Evolutionary conservation across 371 early-diverging fungal species (phyloP), one percentile per base, ranked within the genome.

Genomic region (Fennellomyces sp.): DNA sequence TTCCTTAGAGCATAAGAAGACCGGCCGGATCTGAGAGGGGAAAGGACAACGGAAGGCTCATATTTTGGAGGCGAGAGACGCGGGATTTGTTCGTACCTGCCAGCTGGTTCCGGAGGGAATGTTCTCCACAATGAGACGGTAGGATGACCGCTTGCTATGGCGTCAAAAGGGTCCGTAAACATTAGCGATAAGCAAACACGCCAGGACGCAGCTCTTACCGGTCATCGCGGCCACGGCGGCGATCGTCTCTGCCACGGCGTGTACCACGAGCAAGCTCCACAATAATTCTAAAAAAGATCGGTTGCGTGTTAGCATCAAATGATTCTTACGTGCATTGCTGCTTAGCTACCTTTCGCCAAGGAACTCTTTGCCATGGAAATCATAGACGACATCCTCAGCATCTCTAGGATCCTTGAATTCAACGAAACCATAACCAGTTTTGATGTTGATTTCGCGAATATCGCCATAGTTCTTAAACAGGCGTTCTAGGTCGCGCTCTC

Each of bases 321-420:
- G 45, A 23, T 21, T 45, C 23, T 25, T 15, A 23, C 1, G 21
- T 15, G 21, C 17, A 45, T 21, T 21, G n/a, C 1, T 21, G 26
- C n/a, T n/a, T n/a, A n/a, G n/a, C 54, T 85, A 90, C 91, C 88
- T 85, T 74, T 91, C 88, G 38, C 89, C 91, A 66, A 89, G 76
- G 63, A 91, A 91, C 41, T 76, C 79, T 56, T 80, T 85, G 48
- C 88, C 88, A 57, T 91, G 82, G 58, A 83, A 79, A 57, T 86
- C 86, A 56, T 89, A 83, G 35, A 91, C 88, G 19, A 80, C 90
- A 80, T 91, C 91, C 51, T 87, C 81, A 53, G 91, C 91, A 80
- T 91, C 91, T 68, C 84, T 73, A 51, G 75, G 73, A 72, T 88
- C 84, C 48, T 73, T 80, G 66, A 88, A 91, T 68, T 91, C 91